Base-by-base conservation (phyloP, 371 early-diverging fungal genomes). In the Mucor plumbeus region DNA sequence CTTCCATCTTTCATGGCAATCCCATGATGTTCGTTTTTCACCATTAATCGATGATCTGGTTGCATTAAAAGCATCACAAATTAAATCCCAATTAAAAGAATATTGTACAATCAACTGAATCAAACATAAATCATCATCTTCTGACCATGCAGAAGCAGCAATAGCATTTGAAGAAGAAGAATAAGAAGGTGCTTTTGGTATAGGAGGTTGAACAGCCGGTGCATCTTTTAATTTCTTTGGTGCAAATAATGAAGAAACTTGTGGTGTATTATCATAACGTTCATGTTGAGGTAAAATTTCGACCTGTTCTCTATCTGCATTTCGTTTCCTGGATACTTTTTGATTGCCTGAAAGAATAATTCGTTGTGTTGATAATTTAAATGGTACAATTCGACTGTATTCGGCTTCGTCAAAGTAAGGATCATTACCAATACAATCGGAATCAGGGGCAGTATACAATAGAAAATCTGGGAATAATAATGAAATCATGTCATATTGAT, bases 81-180 rank as follows among this genome's bases (percentile, higher is more conserved):
- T 83, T 9, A 90, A 69, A 21, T 79, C 80, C 92, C 92, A 93
- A 67, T 93, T 93, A 70, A 81, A 87, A 26, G 84, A 79, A 66
- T 85, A 88, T 19, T 85, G 82, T 21, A 78, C 60, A 50, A 89
- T 87, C 41, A 90, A 73, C 11, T 77, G 70, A 39, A 85, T 80
- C 53, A 93, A 73, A 39, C 84, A 77, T 0, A 87, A 79, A 59
- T 93, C 92, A 60, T 93, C 94, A 5, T 91, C 92, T 33, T 77
- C 75, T 0, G 83, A 79, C 94, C 94, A 93, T 9, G 66, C 81
- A 87, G 17, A 35, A 15, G 55, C 34, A 21, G 7, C 35, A 14
- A 7, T 17, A 68, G 48, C 26, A 26, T 26, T 26, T 26, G 26
- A 26, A 26, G 26, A 26, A 26, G 26, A 26, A 26, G 26, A 26